These are phyloP conservation scores for Neurospora intermedia DNA, from an alignment of 495 filamentous ascomycete species.

Conservation along the genomic window DNA sequence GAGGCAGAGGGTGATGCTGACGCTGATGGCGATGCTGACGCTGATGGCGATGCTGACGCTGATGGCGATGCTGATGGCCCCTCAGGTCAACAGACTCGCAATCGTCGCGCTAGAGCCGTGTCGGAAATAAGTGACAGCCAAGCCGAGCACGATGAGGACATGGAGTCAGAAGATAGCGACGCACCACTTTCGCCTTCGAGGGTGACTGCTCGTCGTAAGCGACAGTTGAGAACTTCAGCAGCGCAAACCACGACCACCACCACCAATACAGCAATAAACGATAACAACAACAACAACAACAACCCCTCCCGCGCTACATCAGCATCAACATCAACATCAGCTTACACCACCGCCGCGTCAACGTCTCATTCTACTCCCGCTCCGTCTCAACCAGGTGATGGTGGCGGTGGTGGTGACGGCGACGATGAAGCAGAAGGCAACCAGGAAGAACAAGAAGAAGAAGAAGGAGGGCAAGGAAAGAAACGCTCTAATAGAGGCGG, in stretches of 20 bases:
- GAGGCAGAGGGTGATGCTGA: not conserved
- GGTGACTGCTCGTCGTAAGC: not conserved
- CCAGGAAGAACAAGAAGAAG: not conserved
- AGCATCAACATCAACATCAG: not conserved
- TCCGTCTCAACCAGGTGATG: not conserved
- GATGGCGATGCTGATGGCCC: not conserved
- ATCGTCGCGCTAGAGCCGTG: not conserved
- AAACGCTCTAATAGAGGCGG: slow-evolving; percentile 22
- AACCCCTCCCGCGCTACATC: not conserved
- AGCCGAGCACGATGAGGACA: slow-evolving; percentile 2
- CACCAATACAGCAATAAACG: not conserved
- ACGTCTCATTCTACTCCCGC: not conserved
- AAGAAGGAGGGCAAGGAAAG: slow-evolving; percentile 5
- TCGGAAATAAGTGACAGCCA: slow-evolving; percentile 16
- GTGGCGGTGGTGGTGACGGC: not conserved
- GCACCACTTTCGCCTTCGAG: not conserved
- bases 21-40: not conserved
- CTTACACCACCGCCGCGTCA: not conserved
- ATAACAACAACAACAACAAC: too few species aligned
- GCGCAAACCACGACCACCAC: not conserved
- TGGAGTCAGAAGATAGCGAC: slow-evolving; percentile 6
- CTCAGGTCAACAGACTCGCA: not conserved
- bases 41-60: not conserved
- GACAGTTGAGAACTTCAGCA: not conserved
- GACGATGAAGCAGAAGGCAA: not conserved